Conservation (phyloP, 2,329 filamentous ascomycete species). For the Phialemoniopsis sp. region DNA sequence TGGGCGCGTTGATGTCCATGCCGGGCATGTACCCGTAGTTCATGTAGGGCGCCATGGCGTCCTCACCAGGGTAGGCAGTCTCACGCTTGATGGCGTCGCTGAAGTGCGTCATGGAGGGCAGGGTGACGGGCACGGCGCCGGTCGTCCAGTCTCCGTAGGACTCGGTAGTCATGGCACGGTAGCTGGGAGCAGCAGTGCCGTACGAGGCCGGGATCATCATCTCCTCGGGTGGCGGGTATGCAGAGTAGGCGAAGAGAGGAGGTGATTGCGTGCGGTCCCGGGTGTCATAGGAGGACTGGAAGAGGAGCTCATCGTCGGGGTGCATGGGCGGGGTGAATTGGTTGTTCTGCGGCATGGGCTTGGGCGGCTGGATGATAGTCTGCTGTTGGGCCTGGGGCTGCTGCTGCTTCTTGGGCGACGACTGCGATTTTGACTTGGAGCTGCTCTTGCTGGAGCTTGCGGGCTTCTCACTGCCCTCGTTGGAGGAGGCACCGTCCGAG, state of each 20-base stretch:
- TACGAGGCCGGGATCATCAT: constrained; percentile 59
- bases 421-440: constrained; percentile 26
- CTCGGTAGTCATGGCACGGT: constrained; percentile 48
- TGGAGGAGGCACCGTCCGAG: constrained; percentile 19
- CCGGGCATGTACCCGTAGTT: constrained; percentile 62
- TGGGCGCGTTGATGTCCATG: constrained; percentile 57
- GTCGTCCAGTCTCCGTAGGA: constrained; percentile 52
- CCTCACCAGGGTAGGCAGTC: constrained; percentile 53
- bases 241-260: constrained; percentile 62
- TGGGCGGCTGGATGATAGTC: constrained; percentile 22
- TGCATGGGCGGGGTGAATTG: constrained; percentile 61
- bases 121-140: constrained; percentile 47
- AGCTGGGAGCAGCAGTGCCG: constrained; percentile 43
- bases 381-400: constrained; percentile 23
- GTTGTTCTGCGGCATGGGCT: constrained; percentile 34
- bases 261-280: constrained; percentile 69
- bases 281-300: constrained; percentile 53
- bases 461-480: constrained; percentile 20
- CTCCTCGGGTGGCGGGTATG: constrained; percentile 61
- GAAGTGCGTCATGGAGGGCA: constrained; percentile 63
- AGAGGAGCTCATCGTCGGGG: constrained; percentile 62
- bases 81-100: constrained; percentile 66
- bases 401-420: constrained; percentile 12
- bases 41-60: constrained; percentile 62
- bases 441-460: constrained; percentile 28